These are phyloP conservation scores for Sesbania bispinosa DNA, from an alignment of 306 rosid species.

Conservation along the genomic window DNA sequence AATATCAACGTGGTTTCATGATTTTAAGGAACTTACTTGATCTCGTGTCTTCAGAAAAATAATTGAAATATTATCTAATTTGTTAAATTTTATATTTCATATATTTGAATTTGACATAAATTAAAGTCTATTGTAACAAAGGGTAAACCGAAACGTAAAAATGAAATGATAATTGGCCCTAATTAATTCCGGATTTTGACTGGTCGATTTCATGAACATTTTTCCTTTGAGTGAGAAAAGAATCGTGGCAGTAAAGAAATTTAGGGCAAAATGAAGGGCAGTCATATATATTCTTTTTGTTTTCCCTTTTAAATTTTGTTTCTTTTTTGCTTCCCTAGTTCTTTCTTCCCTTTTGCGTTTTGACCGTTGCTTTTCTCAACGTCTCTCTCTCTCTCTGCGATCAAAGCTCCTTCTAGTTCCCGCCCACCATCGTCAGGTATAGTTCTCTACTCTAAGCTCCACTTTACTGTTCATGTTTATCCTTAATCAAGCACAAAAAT, in stretches of 20 bases:
- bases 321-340: neutral
- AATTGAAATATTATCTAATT: too few relatives aligned
- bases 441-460: conserved; percentile 22
- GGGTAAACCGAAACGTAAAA: too few relatives aligned
- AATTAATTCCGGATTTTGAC: too few relatives aligned
- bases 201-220: too few relatives aligned
- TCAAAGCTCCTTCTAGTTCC: conserved; percentile 39
- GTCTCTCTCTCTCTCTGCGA: conserved; percentile 42
- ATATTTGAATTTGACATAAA: too few relatives aligned
- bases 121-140: too few relatives aligned
- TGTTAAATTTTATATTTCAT: too few relatives aligned
- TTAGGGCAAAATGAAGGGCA: conserved; percentile 16
- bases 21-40: too few relatives aligned
- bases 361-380: conserved; percentile 78
- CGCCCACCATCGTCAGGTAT: conserved; percentile 40
- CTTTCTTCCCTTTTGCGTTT: conserved; percentile 18
- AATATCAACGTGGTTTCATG: too few relatives aligned
- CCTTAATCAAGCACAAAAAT: neutral
- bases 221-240: too few relatives aligned
- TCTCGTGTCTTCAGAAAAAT: too few relatives aligned
- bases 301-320: conserved; percentile 15
- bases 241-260: conserved; percentile 23
- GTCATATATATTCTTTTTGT: neutral
- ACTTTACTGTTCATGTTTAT: conserved; percentile 1
- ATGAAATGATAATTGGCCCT: too few relatives aligned